Evolutionary conservation across 2,329 filamentous ascomycete species (phyloP).

Genomic region (Thielaviopsis cerberus): DNA sequence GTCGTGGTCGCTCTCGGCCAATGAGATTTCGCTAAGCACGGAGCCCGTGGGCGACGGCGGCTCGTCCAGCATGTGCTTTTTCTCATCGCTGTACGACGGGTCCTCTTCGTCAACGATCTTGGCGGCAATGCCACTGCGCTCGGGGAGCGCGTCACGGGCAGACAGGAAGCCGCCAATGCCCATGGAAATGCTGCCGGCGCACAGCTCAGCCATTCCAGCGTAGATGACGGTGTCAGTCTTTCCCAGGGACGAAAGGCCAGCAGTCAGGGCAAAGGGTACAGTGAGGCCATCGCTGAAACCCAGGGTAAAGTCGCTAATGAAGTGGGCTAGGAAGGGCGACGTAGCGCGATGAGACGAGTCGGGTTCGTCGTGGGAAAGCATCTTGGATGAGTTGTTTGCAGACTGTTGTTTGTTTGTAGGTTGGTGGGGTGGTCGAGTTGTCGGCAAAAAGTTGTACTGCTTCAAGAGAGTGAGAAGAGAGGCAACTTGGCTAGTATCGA

Average conservation of each 20-base stretch:
- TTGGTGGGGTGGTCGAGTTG: neutral
- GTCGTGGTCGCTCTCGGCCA: constrained; percentile 8
- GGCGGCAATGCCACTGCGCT: neutral
- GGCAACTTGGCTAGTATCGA: neutral
- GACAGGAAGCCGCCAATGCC: constrained; percentile 53
- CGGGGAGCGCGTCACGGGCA: constrained; percentile 24
- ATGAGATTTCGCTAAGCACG: neutral
- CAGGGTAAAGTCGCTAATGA: constrained; percentile 48
- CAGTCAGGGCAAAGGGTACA: constrained; percentile 56
- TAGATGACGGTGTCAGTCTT: constrained; percentile 44
- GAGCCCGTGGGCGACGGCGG: neutral
- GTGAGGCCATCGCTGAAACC: constrained; percentile 59
- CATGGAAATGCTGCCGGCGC: constrained; percentile 56
- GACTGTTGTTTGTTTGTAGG: neutral
- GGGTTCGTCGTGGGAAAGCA: neutral
- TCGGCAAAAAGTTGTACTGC: neutral
- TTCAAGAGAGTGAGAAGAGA: neutral
- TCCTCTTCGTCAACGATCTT: neutral
- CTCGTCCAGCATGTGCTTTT: neutral
- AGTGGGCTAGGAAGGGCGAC: constrained; percentile 19
- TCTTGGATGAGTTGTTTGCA: neutral
- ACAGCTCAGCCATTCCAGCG: constrained; percentile 51
- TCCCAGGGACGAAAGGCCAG: constrained; percentile 44
- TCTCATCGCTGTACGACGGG: neutral
- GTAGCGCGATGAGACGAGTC: neutral